A percentile compares a stretch with the other conserved stretches of the same genome.
Evolutionary conservation across 257 asterid genomes (phyloP).

Genomic region (Gardenia jasminoides): DNA sequence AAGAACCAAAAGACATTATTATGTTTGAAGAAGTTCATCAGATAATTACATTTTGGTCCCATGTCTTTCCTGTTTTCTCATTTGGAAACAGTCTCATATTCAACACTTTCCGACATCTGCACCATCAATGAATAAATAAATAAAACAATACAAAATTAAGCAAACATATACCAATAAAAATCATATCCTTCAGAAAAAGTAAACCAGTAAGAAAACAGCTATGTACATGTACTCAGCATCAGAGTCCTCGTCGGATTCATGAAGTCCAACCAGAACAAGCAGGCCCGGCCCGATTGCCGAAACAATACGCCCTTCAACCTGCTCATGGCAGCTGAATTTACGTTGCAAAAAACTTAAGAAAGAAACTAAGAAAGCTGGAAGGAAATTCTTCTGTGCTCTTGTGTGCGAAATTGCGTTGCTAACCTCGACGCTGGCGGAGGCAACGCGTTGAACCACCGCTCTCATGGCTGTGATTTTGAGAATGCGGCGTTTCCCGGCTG

Average conservation of each 20-base stretch:
- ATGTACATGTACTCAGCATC: conserved; percentile 78
- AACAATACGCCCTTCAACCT: conserved; percentile 75
- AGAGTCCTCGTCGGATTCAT: conserved; percentile 60
- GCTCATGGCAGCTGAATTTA: conserved; percentile 7
- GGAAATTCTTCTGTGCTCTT: background rate
- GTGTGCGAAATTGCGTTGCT: conserved; percentile 1
- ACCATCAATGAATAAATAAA: background rate
- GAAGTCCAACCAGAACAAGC: conserved; percentile 79
- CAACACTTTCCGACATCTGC: conserved; percentile 95
- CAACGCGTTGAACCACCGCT: conserved; percentile 84
- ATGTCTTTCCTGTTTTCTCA: conserved; percentile 63
- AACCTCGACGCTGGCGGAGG: conserved; percentile 89
- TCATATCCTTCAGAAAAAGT: no score
- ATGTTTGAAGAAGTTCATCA: conserved; percentile 5
- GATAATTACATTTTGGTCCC: conserved; percentile 77
- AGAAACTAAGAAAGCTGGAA: background rate
- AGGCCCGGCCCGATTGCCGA: conserved; percentile 83
- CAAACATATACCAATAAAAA: background rate
- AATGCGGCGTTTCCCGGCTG: conserved; percentile 17
- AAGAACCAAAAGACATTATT: conserved; percentile 4
- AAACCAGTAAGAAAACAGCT: background rate
- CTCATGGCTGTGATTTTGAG: conserved; percentile 58
- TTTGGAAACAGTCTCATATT: conserved; percentile 80
- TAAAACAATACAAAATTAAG: background rate
- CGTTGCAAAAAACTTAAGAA: no score